Conservation (phyloP, 768 basidiomycete genomes). For the Lentinula raphanica region DNA sequence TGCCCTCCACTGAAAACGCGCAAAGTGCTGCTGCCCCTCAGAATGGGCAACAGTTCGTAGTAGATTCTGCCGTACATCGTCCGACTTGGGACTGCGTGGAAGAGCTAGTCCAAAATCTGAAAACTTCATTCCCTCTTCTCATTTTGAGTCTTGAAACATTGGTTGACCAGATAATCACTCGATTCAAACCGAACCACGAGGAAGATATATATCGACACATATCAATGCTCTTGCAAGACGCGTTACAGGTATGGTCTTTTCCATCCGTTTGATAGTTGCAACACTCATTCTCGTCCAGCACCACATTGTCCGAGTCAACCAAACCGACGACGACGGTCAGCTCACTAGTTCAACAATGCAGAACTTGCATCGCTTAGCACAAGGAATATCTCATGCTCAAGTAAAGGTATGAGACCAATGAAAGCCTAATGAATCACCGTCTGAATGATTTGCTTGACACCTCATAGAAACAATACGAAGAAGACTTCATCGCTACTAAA, state of each 20-base stretch:
- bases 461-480: constrained; percentile 78
- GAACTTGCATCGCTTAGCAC: constrained; percentile 55
- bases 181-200: constrained; percentile 85
- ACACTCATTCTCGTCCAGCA: constrained; percentile 35
- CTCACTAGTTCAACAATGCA: constrained; percentile 49
- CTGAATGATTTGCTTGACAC: constrained; percentile 6
- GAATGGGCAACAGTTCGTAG: constrained; percentile 11
- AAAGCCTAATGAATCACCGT: not conserved
- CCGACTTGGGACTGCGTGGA: constrained; percentile 90
- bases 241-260: constrained; percentile 58
- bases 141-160: constrained; percentile 95
- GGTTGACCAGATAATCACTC: constrained; percentile 86
- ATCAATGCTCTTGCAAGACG: constrained; percentile 83
- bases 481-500: constrained; percentile 80
- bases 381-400: constrained; percentile 45
- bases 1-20: constrained; percentile 12
- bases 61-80: constrained; percentile 33
- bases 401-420: constrained; percentile 44
- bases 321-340: constrained; percentile 63
- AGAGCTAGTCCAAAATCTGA: constrained; percentile 87
- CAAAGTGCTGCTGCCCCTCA: constrained; percentile 10
- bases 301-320: constrained; percentile 62
- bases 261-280: not conserved
- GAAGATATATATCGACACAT: constrained; percentile 93
- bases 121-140: constrained; percentile 92